Conservation (phyloP, 441 rosid genomes). For the Mallotus japonicus region DNA sequence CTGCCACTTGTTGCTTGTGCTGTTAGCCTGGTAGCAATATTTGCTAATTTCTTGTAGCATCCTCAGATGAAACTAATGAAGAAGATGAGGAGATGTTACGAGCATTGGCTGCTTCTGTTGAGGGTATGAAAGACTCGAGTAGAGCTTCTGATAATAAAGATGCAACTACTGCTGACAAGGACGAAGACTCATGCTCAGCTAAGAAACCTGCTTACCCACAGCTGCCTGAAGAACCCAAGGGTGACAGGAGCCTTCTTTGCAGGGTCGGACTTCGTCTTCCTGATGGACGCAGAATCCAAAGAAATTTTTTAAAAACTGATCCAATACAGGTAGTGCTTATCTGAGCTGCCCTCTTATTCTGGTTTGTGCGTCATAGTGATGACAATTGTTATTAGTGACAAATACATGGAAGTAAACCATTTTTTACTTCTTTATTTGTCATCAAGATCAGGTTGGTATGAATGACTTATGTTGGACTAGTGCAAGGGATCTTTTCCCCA, state of each 20-base stretch:
- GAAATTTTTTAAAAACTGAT: conserved; percentile 71
- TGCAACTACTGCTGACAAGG: conserved; percentile 33
- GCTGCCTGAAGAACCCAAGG: conserved; percentile 81
- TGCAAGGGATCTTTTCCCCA: background rate
- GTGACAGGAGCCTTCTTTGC: conserved; percentile 68
- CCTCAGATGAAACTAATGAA: conserved; percentile 41
- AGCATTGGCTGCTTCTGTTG: conserved; percentile 66
- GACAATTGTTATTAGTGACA: background rate
- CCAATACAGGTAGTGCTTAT: conserved; percentile 55
- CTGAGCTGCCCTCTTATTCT: background rate
- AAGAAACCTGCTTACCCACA: conserved; percentile 56
- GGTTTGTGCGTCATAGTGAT: background rate
- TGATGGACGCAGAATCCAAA: conserved; percentile 79
- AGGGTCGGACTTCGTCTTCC: conserved; percentile 95
- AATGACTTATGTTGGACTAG: background rate
- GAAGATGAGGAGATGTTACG: conserved; percentile 56
- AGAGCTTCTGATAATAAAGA: conserved; percentile 31
- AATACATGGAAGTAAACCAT: background rate
- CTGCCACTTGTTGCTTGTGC: background rate
- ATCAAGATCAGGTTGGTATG: conserved; percentile 1
- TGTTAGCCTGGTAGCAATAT: background rate
- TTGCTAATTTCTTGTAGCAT: background rate
- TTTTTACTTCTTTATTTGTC: background rate
- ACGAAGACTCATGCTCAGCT: conserved; percentile 38
- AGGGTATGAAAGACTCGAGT: conserved; percentile 39